Evolutionary conservation across 1,284 basidiomycete species (phyloP).

Genomic region (Pholiota adiposa): DNA sequence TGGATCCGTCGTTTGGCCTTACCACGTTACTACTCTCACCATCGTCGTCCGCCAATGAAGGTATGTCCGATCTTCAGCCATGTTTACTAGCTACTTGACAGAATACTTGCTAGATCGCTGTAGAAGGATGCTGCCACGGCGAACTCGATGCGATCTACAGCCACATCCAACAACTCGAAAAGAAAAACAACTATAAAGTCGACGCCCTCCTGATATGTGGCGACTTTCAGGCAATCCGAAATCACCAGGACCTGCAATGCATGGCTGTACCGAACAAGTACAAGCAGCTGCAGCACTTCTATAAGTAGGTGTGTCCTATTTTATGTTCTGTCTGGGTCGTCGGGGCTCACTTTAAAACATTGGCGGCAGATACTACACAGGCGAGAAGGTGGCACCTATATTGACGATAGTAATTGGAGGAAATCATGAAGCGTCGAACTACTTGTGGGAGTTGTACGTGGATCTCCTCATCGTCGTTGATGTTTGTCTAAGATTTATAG

Average conservation of each 20-base stretch:
- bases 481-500: conserved; percentile 40
- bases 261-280: conserved; percentile 95
- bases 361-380: conserved; percentile 79
- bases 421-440: conserved; percentile 98
- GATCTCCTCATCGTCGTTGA: not conserved
- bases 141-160: conserved; percentile 86
- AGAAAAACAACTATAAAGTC: conserved; percentile 65
- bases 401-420: conserved; percentile 96
- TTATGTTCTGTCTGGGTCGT: not conserved
- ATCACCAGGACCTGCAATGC: conserved; percentile 83
- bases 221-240: conserved; percentile 95
- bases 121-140: conserved; percentile 97
- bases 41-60: not conserved
- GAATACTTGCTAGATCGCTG: conserved; percentile 64
- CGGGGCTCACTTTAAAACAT: not conserved
- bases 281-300: conserved; percentile 81
- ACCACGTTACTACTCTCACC: not conserved
- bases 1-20: not conserved
- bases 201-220: conserved; percentile 92
- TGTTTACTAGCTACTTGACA: not conserved
- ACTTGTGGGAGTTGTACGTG: conserved; percentile 93
- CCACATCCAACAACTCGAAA: conserved; percentile 72
- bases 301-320: conserved; percentile 60
- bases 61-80: not conserved
- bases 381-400: conserved; percentile 80